phyloP scores from a whole-genome alignment of 139 green algal genomes.

The Tetraselmis striata region DNA sequence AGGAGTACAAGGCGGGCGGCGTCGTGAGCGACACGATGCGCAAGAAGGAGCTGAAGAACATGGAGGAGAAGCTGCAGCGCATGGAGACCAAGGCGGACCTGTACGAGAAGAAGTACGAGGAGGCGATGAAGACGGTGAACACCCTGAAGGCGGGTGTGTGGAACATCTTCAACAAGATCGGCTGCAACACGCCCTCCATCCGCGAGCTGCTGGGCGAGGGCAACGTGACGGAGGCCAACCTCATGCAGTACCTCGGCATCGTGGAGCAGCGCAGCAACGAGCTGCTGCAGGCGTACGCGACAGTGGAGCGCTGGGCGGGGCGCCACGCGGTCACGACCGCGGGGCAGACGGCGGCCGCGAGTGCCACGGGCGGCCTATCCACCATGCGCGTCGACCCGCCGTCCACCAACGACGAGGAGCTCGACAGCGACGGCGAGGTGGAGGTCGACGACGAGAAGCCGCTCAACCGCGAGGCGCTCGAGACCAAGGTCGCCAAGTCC shows the following conservation, averaged over 20 bases:
- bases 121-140: constrained; percentile 36
- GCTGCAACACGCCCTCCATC: constrained; percentile 65
- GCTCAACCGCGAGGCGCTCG: constrained; percentile 29
- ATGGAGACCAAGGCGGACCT: constrained; percentile 45
- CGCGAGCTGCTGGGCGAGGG: constrained; percentile 54
- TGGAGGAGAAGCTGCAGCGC: constrained; percentile 28
- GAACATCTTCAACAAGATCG: constrained; percentile 62
- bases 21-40: constrained; percentile 16
- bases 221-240: constrained; percentile 67
- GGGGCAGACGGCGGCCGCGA: neutral
- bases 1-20: constrained; percentile 28
- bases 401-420: constrained; percentile 17
- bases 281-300: constrained; percentile 52
- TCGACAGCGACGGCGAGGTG: constrained; percentile 19
- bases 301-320: neutral
- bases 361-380: neutral
- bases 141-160: constrained; percentile 41
- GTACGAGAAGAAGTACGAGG: constrained; percentile 44
- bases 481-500: neutral
- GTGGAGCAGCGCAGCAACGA: constrained; percentile 85
- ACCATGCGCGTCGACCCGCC: constrained; percentile 12
- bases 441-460: constrained; percentile 18
- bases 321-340: neutral
- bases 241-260: constrained; percentile 81
- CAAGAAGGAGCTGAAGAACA: constrained; percentile 29